A percentile compares a stretch with the other conserved stretches of the same genome.
phyloP scores from a whole-genome alignment of 768 basidiomycete species.

The Pleurotus tuoliensis region DNA sequence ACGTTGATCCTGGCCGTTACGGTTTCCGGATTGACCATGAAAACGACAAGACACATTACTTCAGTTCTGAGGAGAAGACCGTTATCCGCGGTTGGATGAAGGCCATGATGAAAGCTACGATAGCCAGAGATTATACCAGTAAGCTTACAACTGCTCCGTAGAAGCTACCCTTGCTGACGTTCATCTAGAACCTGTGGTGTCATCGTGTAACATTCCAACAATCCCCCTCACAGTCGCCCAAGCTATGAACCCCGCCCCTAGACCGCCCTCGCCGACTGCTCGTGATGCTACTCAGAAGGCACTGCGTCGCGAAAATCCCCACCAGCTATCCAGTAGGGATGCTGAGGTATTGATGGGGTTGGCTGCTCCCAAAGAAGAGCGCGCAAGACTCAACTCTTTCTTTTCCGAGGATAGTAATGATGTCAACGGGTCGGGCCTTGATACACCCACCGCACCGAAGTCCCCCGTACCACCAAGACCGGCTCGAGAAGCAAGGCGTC shows the following conservation, averaged over 20 bases:
- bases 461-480: constrained; percentile 58
- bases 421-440: constrained; percentile 13
- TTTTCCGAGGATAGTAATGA: constrained; percentile 39
- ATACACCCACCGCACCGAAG: constrained; percentile 18
- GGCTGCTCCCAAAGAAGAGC: constrained; percentile 40
- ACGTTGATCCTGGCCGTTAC: constrained; percentile 86
- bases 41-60: constrained; percentile 79
- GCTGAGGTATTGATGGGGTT: constrained; percentile 74
- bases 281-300: constrained; percentile 88
- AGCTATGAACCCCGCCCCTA: constrained; percentile 92
- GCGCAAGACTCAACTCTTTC: constrained; percentile 50
- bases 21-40: constrained; percentile 95
- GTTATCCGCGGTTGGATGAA: constrained; percentile 99
- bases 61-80: constrained; percentile 85
- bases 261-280: constrained; percentile 88
- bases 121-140: constrained; percentile 91
- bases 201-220: constrained; percentile 94
- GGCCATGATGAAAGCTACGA: constrained; percentile 98
- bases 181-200: constrained; percentile 82
- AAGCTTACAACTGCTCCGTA: constrained; percentile 21
- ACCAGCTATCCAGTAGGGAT: constrained; percentile 76
- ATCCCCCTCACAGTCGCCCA: constrained; percentile 94
- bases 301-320: constrained; percentile 78
- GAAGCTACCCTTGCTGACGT: constrained; percentile 13
- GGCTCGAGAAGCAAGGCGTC: constrained; percentile 56